Evolutionary conservation across 1,284 basidiomycete species (phyloP).

Genomic region (Paramarasmius palmivorus): DNA sequence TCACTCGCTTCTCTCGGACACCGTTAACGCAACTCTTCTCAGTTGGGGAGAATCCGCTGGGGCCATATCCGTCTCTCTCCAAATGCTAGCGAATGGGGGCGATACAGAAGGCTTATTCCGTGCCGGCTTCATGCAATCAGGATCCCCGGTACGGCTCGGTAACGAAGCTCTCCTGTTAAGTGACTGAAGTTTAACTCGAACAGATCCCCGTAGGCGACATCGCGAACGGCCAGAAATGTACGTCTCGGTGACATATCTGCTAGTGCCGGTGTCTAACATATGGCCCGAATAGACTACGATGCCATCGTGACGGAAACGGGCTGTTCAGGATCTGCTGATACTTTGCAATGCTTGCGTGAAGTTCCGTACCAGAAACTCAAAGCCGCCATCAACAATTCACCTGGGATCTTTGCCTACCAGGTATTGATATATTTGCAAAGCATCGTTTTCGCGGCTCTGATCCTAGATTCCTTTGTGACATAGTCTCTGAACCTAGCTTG

Average conservation of each 20-base stretch:
- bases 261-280: not conserved
- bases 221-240: constrained; percentile 32
- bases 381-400: constrained; percentile 42
- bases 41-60: constrained; percentile 64
- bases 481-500: constrained; percentile 43
- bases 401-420: constrained; percentile 46
- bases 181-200: too few species aligned
- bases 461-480: not conserved
- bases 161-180: too few species aligned
- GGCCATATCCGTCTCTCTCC: constrained; percentile 48
- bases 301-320: constrained; percentile 44
- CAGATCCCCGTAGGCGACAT: constrained; percentile 43
- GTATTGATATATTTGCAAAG: constrained; percentile 28
- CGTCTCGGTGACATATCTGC: too few species aligned
- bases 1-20: not conserved
- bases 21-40: constrained; percentile 3
- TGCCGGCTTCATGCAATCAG: constrained; percentile 53
- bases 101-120: constrained; percentile 50
- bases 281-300: constrained; percentile 36
- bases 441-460: not conserved
- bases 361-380: constrained; percentile 43
- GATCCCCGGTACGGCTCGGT: too few species aligned
- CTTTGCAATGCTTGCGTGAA: constrained; percentile 48
- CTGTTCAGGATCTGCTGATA: constrained; percentile 41
- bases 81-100: constrained; percentile 54